A percentile compares a stretch with the other conserved stretches of the same genome.
Evolutionary conservation across 1,284 basidiomycete genomes (phyloP).

Genomic region (Cutaneotrichosporon dermatis): DNA sequence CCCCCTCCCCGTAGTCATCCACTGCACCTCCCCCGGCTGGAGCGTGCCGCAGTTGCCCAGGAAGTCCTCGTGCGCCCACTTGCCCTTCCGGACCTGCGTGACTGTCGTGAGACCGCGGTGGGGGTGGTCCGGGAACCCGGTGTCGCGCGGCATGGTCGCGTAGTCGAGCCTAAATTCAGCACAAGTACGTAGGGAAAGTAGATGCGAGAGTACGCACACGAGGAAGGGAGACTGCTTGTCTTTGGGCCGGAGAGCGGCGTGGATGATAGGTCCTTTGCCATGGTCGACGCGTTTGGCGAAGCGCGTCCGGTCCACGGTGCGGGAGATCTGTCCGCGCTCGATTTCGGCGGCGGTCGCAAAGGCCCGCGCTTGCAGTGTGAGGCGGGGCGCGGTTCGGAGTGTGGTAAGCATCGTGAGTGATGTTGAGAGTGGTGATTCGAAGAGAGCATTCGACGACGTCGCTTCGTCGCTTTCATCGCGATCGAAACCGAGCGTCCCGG

Average conservation of each 20-base stretch:
- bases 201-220: too few species aligned
- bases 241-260: not conserved
- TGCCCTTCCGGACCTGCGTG: conserved; percentile 81
- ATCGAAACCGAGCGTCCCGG: too few species aligned
- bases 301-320: not conserved
- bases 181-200: not conserved
- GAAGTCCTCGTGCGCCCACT: conserved; percentile 78
- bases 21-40: conserved; percentile 80
- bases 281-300: not conserved
- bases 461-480: too few species aligned
- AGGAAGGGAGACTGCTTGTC: not conserved
- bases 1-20: conserved; percentile 79
- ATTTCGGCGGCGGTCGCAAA: not conserved
- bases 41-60: conserved; percentile 77
- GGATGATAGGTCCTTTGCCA: not conserved
- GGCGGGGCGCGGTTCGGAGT: not conserved
- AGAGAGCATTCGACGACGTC: too few species aligned
- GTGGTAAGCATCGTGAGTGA: not conserved
- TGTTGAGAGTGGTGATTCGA: not conserved
- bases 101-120: conserved; percentile 72
- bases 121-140: conserved; percentile 65
- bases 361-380: not conserved
- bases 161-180: conserved; percentile 3
- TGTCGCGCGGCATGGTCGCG: not conserved
- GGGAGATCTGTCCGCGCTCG: not conserved